These are phyloP conservation scores for Platismatia glauca DNA, from an alignment of 495 filamentous ascomycete species.

Conservation along the genomic window DNA sequence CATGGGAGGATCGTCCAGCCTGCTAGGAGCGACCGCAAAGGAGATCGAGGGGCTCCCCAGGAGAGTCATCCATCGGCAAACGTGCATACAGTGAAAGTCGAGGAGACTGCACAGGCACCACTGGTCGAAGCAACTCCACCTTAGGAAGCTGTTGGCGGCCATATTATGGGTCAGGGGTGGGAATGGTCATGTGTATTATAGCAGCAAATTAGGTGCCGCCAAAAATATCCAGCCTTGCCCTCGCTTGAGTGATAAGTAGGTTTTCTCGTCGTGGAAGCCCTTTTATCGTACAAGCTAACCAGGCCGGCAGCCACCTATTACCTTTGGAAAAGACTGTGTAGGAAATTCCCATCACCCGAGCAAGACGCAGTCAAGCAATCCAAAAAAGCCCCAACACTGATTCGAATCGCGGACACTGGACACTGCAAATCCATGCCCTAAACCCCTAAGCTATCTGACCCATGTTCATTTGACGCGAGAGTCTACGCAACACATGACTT, in stretches of 20 bases:
- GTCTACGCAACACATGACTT: too few relatives aligned
- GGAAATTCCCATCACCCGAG: not conserved
- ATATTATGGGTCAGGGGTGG: not conserved
- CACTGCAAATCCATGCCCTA: constrained; percentile 3
- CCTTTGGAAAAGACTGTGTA: not conserved
- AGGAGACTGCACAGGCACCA: constrained; percentile 1
- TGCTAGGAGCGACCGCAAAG: constrained; percentile 6
- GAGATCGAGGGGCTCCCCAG: not conserved
- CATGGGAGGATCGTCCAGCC: constrained; percentile 29
- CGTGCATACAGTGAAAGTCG: not conserved
- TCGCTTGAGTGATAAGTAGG: not conserved
- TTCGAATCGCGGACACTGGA: constrained; percentile 1
- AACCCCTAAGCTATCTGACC: constrained; percentile 1
- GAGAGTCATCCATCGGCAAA: not conserved
- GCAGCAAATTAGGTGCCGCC: not conserved
- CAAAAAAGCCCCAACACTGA: not conserved
- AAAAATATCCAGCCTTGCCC: not conserved
- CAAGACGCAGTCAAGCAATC: not conserved
- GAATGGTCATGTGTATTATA: not conserved
- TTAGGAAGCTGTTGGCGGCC: not conserved
- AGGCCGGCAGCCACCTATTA: not conserved
- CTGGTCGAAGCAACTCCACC: not conserved
- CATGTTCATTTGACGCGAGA: not conserved
- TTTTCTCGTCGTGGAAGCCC: not conserved
- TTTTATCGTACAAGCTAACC: not conserved